Base-by-base conservation (phyloP, 1,284 basidiomycete genomes). In the Austroboletus niveus region DNA sequence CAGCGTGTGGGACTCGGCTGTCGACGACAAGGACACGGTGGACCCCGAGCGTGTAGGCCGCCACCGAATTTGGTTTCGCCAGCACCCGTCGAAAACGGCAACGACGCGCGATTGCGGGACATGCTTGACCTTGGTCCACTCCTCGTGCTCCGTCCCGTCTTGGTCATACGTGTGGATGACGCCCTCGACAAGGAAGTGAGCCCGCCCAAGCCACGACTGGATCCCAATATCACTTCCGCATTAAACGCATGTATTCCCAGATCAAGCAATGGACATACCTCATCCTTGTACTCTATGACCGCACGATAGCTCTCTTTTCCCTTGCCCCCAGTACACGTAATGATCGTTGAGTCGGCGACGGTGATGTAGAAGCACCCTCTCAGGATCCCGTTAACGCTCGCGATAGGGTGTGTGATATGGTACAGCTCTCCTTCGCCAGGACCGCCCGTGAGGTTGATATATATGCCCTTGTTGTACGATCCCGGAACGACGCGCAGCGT, bases 261-360 rank as follows among this genome's bases (percentile, higher is more conserved):
- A 31, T 43, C 41, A 34, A 38, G 48, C 27, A 40, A 57, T 49
- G 14, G 34, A 66, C 83, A 45, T 55, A 91, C 89, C 83, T 99
- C 94, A 64, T 99, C 96, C 73, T 94, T 94, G 75, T 97, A 98
- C 62, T 96, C 93, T 52, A 97, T 81, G 53, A 99, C 80, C 8
- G 92, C 79, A 49, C 94, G 79, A 61, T 93, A 82, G 60, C 80
- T 80, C 51, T 78, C 73, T 17, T 78, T 80, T 17, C 79, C 75
- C 54, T 78, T 77, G 7, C 84, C 84, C 7, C 87, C 87, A 12
- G 78, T 78, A 65, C 91, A 94, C 17, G 92, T 96, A 62, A 98
- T 83, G 57, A 89, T 83, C 2, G 89, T 87, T 56, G 85, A 79
- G 57, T 94, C 92, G 42, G 80, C 75, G 47, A 96, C 81, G 0